These are phyloP conservation scores for Fusarium anguioides DNA, from an alignment of 2,329 filamentous ascomycete species.

Conservation along the genomic window DNA sequence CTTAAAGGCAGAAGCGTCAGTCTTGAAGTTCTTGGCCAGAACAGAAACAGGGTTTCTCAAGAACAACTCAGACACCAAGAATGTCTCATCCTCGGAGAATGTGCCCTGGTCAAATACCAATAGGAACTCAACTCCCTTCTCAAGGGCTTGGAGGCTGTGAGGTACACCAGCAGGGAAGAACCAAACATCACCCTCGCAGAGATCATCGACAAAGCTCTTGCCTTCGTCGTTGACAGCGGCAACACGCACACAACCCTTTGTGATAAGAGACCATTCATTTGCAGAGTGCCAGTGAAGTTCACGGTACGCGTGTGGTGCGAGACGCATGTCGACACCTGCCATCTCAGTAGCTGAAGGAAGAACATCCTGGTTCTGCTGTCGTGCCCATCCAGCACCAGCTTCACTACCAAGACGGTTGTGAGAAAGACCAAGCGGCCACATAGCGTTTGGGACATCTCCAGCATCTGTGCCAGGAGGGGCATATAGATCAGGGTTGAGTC, in stretches of 20 bases:
- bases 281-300: slow-evolving; percentile 21
- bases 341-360: slow-evolving; percentile 10
- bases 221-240: slow-evolving; percentile 12
- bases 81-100: slow-evolving; percentile 18
- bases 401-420: slow-evolving; percentile 18
- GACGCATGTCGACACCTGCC: slow-evolving; percentile 22
- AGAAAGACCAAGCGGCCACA: slow-evolving; percentile 13
- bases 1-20: slow-evolving; percentile 14
- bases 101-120: slow-evolving; percentile 12
- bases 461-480: slow-evolving; percentile 11
- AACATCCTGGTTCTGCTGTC: slow-evolving; percentile 11
- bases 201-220: slow-evolving; percentile 12
- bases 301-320: slow-evolving; percentile 1
- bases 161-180: slow-evolving; percentile 18
- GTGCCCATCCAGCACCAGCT: slow-evolving; percentile 11
- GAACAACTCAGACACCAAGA: slow-evolving; percentile 17
- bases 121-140: slow-evolving; percentile 8
- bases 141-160: slow-evolving; percentile 11
- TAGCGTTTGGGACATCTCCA: slow-evolving; percentile 14
- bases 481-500: slow-evolving; percentile 15
- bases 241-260: slow-evolving; percentile 13
- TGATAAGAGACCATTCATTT: slow-evolving; percentile 10
- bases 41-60: slow-evolving; percentile 15
- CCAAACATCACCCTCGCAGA: slow-evolving; percentile 15
- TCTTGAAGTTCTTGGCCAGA: slow-evolving; percentile 23